Evolutionary conservation across 2,329 filamentous ascomycete genomes (phyloP).

Genomic region (Epichloe scottii): DNA sequence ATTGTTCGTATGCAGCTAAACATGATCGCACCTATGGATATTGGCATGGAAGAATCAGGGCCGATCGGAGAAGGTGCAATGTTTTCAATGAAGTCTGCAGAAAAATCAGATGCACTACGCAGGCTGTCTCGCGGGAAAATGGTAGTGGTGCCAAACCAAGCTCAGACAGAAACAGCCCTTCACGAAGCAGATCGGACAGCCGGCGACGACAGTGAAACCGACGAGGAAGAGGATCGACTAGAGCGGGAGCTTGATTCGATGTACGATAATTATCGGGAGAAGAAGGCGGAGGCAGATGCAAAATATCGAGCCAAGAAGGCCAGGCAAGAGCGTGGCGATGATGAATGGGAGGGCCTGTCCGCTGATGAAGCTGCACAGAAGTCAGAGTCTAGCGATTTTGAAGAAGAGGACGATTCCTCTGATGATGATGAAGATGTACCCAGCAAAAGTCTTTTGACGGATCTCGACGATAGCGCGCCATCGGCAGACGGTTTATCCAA

Average conservation of each 20-base stretch:
- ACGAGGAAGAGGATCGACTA: conserved; percentile 69
- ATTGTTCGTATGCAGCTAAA: conserved; percentile 95
- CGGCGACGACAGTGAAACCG: conserved; percentile 50
- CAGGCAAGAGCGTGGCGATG: conserved; percentile 66
- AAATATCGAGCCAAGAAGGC: conserved; percentile 87
- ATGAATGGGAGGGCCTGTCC: conserved; percentile 87
- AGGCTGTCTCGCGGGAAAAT: conserved; percentile 61
- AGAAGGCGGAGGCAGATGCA: conserved; percentile 65
- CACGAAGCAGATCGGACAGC: conserved; percentile 42
- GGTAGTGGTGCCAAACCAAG: conserved; percentile 48
- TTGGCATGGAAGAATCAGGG: conserved; percentile 78
- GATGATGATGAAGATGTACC: conserved; percentile 20
- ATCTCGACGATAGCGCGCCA: conserved; percentile 29
- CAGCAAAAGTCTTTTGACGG: conserved; percentile 21
- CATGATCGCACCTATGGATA: conserved; percentile 92
- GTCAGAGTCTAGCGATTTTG: conserved; percentile 41
- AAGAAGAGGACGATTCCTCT: conserved; percentile 35
- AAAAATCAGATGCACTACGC: conserved; percentile 58
- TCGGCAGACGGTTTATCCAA: conserved; percentile 53
- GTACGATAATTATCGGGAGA: conserved; percentile 77
- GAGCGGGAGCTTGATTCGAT: conserved; percentile 77
- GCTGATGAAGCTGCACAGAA: conserved; percentile 46
- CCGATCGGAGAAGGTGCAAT: conserved; percentile 70
- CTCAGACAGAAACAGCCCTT: conserved; percentile 41
- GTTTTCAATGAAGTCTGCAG: conserved; percentile 73